Conservation (phyloP, 139 green algal species). For the Picocystis salinarum region DNA sequence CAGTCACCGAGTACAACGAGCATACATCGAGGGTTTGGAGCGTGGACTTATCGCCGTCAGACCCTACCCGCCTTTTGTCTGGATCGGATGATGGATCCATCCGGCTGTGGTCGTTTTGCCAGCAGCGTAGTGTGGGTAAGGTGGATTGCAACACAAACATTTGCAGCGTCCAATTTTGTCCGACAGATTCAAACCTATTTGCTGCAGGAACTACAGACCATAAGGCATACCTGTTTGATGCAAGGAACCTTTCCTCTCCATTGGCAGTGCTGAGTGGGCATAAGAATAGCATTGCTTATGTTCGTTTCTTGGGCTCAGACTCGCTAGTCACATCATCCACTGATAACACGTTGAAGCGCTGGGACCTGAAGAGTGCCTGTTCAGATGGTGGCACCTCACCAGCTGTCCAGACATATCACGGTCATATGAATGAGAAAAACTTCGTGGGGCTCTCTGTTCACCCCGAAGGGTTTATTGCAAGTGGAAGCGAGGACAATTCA, state of each 20-base stretch:
- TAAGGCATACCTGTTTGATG: slow-evolving; percentile 34
- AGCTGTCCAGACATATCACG: slow-evolving; percentile 29
- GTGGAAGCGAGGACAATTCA: slow-evolving; percentile 63
- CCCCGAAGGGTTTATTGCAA: slow-evolving; percentile 46
- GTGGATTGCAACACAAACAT: slow-evolving; percentile 62
- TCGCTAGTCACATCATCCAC: slow-evolving; percentile 70
- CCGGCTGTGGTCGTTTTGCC: slow-evolving; percentile 49
- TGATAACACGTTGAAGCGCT: slow-evolving; percentile 53
- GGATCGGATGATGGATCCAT: slow-evolving; percentile 77
- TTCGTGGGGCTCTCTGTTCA: slow-evolving; percentile 75
- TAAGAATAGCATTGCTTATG: slow-evolving; percentile 68
- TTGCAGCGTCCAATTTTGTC: slow-evolving; percentile 63
- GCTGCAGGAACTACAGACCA: slow-evolving; percentile 64
- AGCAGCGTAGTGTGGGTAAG: slow-evolving; percentile 14
- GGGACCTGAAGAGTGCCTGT: slow-evolving; percentile 21
- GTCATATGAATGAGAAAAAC: slow-evolving; percentile 82
- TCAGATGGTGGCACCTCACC: too few species aligned
- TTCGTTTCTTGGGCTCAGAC: slow-evolving; percentile 42
- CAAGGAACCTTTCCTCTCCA: slow-evolving; percentile 23
- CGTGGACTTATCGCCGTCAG: slow-evolving; percentile 44
- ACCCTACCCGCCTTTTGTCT: slow-evolving; percentile 42
- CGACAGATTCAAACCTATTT: slow-evolving; percentile 35
- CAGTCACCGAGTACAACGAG: slow-evolving; percentile 44
- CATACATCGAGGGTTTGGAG: slow-evolving; percentile 76
- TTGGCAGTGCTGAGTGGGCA: slow-evolving; percentile 31